Conservation (phyloP, 1,284 basidiomycete species). For the Golubevia pallescens region DNA sequence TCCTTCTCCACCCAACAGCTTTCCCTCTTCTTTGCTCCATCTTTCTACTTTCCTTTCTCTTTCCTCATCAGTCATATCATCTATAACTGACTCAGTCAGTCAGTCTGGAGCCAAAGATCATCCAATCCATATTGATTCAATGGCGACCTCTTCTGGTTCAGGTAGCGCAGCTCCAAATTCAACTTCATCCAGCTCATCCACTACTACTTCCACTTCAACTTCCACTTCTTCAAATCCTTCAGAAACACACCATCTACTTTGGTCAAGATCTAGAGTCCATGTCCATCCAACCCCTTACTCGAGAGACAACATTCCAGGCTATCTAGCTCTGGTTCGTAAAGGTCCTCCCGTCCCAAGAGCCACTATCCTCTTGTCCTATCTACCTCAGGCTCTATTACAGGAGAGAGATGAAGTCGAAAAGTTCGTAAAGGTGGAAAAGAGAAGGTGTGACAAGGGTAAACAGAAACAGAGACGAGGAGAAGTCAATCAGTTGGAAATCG, state of each 20-base stretch:
- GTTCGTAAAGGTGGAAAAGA: constrained; percentile 79
- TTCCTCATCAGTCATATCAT: too few species aligned
- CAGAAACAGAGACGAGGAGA: neutral
- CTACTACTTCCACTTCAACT: too few species aligned
- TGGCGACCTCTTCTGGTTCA: too few species aligned
- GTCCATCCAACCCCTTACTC: constrained; percentile 85
- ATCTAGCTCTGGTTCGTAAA: constrained; percentile 64
- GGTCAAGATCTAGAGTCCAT: constrained; percentile 23
- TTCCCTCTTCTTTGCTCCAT: too few species aligned
- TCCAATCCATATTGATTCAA: too few species aligned
- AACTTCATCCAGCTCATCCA: too few species aligned
- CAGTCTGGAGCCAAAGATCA: too few species aligned
- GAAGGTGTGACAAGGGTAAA: constrained; percentile 65
- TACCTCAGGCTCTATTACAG: constrained; percentile 77
- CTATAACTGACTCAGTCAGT: too few species aligned
- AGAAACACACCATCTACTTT: constrained; percentile 6
- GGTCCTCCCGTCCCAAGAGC: constrained; percentile 16
- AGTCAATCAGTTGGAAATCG: neutral
- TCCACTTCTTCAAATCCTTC: too few species aligned
- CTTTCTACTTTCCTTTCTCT: too few species aligned
- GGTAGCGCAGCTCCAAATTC: too few species aligned
- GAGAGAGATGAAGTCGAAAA: constrained; percentile 81
- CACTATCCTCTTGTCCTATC: constrained; percentile 29
- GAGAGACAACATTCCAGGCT: constrained; percentile 90
- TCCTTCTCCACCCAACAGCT: too few species aligned